Base-by-base conservation (phyloP, 2,329 filamentous ascomycete genomes). In the Parastagonospora nodorum region DNA sequence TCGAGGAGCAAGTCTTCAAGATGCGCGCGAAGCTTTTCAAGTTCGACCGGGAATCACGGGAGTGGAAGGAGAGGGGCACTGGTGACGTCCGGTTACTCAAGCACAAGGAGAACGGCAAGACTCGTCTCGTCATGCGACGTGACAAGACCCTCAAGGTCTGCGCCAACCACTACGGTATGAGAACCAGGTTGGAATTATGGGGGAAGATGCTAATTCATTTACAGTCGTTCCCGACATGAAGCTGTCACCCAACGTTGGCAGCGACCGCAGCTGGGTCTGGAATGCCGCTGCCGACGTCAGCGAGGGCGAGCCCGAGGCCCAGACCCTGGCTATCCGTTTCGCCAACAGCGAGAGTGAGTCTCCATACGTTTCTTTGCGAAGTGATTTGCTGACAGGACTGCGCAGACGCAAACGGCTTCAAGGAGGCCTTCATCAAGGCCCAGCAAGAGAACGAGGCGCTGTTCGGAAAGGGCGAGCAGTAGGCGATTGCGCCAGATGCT, bases 141-240 rank as follows among this genome's bases (percentile, higher is more conserved):
- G 94, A 99, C 83, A 97, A 97, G 90, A 99, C 94, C 55, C 87
- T 97, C 81, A 99, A 99, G 85, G 94, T 99, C 79, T 99, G 94
- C 88, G 94, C 94, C 74, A 99, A 99, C 84, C 94, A 99, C 84
- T 99, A 99, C 80, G 88, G 92, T 96, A 87, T 71, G 89, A 43
- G 35, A 44, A 57, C 74, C 19, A 30, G 19, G 8, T 35, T 15
- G 5, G 1, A 31, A 16, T 30, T n/a, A 7, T 15, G 19, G 19
- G 49, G 45, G 69, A 53, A 39, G 16, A 39, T 59, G 54, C 66
- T 72, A 37, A 53, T 39, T 44, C 49, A 32, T 47, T 32, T 43
- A 51, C 63, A 96, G 92, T 99, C 72, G 91, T 96, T 55, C 93
- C 93, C 58, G 93, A 97, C 78, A 97, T 99, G 93, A 97, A 96